Evolutionary conservation across 2,329 filamentous ascomycete genomes (phyloP).

Genomic region (Apiospora rasikravindrae): DNA sequence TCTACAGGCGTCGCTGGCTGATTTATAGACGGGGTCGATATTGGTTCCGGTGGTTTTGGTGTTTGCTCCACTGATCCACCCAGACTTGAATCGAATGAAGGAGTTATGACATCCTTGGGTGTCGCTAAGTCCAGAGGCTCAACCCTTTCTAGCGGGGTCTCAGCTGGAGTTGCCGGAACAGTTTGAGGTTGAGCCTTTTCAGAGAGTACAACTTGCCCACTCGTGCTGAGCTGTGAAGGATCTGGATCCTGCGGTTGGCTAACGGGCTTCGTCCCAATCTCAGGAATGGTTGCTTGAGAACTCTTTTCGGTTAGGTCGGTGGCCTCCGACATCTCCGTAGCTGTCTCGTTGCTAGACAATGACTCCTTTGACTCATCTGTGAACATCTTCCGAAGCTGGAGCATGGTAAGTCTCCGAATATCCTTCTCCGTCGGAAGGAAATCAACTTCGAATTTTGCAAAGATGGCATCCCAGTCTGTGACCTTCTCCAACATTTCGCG

Average conservation of each 20-base stretch:
- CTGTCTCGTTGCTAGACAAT: constrained; percentile 71
- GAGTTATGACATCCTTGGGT: constrained; percentile 38
- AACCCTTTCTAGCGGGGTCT: constrained; percentile 50
- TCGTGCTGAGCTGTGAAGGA: constrained; percentile 25
- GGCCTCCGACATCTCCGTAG: constrained; percentile 61
- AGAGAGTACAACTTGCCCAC: constrained; percentile 25
- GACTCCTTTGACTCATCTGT: constrained; percentile 85
- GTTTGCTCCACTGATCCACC: constrained; percentile 19
- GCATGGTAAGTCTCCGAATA: constrained; percentile 86
- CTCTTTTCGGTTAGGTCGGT: constrained; percentile 55
- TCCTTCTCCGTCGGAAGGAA: constrained; percentile 96
- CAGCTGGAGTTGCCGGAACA: constrained; percentile 31
- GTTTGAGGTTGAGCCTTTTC: constrained; percentile 34
- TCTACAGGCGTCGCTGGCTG: constrained; percentile 22
- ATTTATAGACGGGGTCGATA: background rate
- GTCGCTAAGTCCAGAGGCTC: constrained; percentile 58
- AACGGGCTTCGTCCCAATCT: constrained; percentile 30
- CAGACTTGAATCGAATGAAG: constrained; percentile 28
- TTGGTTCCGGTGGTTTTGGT: constrained; percentile 30
- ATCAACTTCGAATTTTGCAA: constrained; percentile 88
- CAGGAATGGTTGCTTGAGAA: constrained; percentile 43
- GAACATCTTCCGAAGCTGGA: constrained; percentile 95
- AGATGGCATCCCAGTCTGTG: constrained; percentile 89
- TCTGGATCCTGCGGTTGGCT: constrained; percentile 30
- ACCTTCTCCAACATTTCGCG: constrained; percentile 92